phyloP scores from a whole-genome alignment of 139 green algal species.

The Yamagishiella unicocca region DNA sequence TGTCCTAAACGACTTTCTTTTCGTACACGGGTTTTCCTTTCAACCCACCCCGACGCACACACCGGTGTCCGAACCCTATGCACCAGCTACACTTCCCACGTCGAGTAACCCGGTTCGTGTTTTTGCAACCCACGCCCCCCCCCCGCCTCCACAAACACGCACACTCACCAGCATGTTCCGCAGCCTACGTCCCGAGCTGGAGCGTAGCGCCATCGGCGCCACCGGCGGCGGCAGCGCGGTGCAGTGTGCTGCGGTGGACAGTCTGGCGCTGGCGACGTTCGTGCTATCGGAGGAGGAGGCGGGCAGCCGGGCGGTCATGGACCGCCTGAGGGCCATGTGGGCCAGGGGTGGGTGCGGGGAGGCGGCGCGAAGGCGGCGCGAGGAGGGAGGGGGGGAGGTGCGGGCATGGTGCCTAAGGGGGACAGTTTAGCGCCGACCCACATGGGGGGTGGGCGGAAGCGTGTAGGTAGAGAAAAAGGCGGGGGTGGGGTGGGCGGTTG shows the following conservation, averaged over 20 bases:
- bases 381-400: too few relatives aligned
- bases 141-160: too few relatives aligned
- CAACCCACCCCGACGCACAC: neutral
- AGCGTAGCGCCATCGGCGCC: constrained; percentile 55
- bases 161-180: constrained; percentile 61
- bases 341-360: constrained; percentile 49
- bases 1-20: too few relatives aligned
- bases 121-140: neutral
- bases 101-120: neutral
- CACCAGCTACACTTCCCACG: too few relatives aligned
- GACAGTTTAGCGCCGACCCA: too few relatives aligned
- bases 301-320: constrained; percentile 60
- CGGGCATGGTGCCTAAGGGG: too few relatives aligned
- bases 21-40: too few relatives aligned
- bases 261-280: constrained; percentile 72
- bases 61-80: too few relatives aligned
- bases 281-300: constrained; percentile 64
- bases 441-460: too few relatives aligned
- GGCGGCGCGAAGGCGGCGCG: too few relatives aligned
- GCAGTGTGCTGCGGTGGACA: constrained; percentile 60
- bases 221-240: constrained; percentile 15
- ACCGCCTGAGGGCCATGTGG: constrained; percentile 59
- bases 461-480: too few relatives aligned
- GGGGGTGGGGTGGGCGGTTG: too few relatives aligned
- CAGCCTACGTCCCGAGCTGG: constrained; percentile 60